A percentile compares a stretch with the other conserved stretches of the same genome.
Evolutionary conservation across 2,329 filamentous ascomycete species (phyloP).

Genomic region (Didymella pomorum): DNA sequence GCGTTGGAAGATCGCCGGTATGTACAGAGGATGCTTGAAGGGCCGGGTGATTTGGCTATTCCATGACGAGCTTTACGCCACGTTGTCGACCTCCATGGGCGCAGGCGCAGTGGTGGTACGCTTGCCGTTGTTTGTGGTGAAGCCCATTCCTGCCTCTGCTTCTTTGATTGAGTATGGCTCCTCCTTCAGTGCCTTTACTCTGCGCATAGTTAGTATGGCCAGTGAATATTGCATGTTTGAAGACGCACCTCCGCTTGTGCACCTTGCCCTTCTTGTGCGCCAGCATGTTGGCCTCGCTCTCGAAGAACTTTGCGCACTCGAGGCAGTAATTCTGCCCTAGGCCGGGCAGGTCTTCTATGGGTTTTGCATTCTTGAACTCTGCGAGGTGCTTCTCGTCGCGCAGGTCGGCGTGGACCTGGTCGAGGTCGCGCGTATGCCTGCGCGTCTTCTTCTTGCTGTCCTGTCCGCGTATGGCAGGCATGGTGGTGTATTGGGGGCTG

Average conservation of each 20-base stretch:
- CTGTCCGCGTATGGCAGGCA: slow-evolving; percentile 60
- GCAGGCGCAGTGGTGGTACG: slow-evolving; percentile 36
- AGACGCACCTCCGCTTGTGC: slow-evolving; percentile 81
- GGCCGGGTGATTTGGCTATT: neutral
- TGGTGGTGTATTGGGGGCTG: no score
- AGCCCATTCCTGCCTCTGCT: slow-evolving; percentile 80
- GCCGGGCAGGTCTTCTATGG: slow-evolving; percentile 84
- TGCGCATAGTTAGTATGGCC: slow-evolving; percentile 49
- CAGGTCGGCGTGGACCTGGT: slow-evolving; percentile 89
- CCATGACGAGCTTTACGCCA: slow-evolving; percentile 11
- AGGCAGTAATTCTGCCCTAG: slow-evolving; percentile 87
- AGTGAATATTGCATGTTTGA: neutral
- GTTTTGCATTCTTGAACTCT: slow-evolving; percentile 79
- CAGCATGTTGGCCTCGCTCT: slow-evolving; percentile 77
- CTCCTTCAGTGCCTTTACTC: slow-evolving; percentile 81
- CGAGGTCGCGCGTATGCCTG: slow-evolving; percentile 75
- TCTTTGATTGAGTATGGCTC: slow-evolving; percentile 87
- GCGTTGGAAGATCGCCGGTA: neutral
- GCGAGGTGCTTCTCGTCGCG: slow-evolving; percentile 79
- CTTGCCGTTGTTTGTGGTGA: slow-evolving; percentile 73
- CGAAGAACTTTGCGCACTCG: slow-evolving; percentile 96
- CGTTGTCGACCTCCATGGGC: slow-evolving; percentile 47
- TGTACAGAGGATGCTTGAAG: neutral
- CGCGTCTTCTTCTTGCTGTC: slow-evolving; percentile 60
- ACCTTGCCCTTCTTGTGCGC: slow-evolving; percentile 86